Conservation (phyloP, 176 grass and related monocot species). For the Raddia guianensis region DNA sequence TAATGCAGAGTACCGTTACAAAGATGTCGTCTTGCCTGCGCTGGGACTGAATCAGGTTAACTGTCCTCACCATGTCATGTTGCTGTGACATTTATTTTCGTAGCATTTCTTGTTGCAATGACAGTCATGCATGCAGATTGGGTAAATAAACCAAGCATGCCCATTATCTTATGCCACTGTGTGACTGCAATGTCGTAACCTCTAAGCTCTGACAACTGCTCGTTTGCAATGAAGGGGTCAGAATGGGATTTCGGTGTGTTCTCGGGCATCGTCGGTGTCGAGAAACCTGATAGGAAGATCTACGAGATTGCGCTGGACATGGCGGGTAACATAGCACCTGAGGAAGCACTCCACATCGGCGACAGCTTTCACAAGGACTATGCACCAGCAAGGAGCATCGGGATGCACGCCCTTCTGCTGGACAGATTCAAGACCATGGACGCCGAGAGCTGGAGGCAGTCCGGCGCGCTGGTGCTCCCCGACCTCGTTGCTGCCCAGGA, state of each 20-base stretch:
- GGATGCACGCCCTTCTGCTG: slow-evolving; percentile 77
- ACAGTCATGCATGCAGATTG: no score
- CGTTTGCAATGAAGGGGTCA: slow-evolving; percentile 8
- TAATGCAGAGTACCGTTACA: slow-evolving; percentile 73
- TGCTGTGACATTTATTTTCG: no score
- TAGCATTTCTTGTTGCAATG: neutral
- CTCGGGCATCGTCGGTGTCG: slow-evolving; percentile 60
- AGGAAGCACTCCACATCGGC: slow-evolving; percentile 70
- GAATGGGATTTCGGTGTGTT: slow-evolving; percentile 63
- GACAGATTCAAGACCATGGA: slow-evolving; percentile 78
- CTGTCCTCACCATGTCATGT: neutral
- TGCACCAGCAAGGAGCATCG: slow-evolving; percentile 54
- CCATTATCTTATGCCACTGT: no score
- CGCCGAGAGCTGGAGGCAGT: slow-evolving; percentile 57
- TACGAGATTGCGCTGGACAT: slow-evolving; percentile 70
- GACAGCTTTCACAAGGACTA: slow-evolving; percentile 91
- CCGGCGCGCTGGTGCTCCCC: slow-evolving; percentile 69
- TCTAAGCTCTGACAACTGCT: neutral
- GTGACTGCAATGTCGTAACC: neutral
- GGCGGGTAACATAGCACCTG: slow-evolving; percentile 59
- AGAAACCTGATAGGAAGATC: slow-evolving; percentile 81
- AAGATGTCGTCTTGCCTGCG: slow-evolving; percentile 70
- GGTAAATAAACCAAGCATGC: no score
- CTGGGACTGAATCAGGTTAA: slow-evolving; percentile 60
- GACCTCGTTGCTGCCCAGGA: slow-evolving; percentile 63